Evolutionary conservation across 2,329 filamentous ascomycete genomes (phyloP).

Genomic region (Fusarium avenaceum): DNA sequence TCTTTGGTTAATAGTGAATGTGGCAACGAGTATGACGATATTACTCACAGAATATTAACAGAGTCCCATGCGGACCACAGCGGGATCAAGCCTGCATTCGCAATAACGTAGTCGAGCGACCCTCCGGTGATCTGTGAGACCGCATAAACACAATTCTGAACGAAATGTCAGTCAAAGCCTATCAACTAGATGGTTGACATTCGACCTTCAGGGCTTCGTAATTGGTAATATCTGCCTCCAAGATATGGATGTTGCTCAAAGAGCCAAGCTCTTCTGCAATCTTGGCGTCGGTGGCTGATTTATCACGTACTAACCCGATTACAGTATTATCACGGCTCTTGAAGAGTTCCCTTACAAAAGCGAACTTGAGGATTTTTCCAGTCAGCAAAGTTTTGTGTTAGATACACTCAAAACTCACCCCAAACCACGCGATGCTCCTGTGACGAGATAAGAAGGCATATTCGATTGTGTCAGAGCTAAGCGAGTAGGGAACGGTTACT

Average conservation of each 20-base stretch:
- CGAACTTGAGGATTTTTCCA: background rate
- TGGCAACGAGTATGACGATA: background rate
- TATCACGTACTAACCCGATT: background rate
- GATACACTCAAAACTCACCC: background rate
- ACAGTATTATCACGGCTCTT: background rate
- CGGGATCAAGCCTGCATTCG: background rate
- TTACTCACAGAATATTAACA: background rate
- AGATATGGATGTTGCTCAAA: background rate
- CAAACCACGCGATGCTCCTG: constrained; percentile 1
- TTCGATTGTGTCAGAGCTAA: background rate
- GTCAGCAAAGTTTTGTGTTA: background rate
- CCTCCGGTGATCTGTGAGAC: background rate
- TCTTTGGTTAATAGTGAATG: background rate
- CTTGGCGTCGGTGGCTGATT: background rate
- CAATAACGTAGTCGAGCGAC: background rate
- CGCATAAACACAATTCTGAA: background rate
- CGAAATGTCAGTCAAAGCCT: background rate
- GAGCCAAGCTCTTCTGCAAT: background rate
- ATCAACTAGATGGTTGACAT: no score
- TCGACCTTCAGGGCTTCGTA: background rate
- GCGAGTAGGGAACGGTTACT: no score
- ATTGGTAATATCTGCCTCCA: background rate
- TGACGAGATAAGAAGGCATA: constrained; percentile 1
- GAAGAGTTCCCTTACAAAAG: background rate
- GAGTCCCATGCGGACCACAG: constrained; percentile 2